These are phyloP conservation scores for Nemania sp. DNA, from an alignment of 2,329 filamentous ascomycete genomes.

Conservation along the genomic window DNA sequence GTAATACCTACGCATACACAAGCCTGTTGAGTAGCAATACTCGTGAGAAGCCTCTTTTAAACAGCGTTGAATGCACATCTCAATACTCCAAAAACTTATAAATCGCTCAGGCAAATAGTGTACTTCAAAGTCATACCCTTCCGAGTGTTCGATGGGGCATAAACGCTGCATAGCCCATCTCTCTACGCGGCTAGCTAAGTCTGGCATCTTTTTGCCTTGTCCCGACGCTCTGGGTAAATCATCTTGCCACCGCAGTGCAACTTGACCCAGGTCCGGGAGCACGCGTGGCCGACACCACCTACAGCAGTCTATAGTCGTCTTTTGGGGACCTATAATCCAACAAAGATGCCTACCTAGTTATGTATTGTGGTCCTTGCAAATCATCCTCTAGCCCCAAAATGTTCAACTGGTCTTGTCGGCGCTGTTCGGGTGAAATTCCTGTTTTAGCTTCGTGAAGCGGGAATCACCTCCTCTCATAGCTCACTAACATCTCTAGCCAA, in stretches of 20 bases:
- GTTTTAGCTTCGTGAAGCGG: slow-evolving; percentile 43
- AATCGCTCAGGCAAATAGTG: slow-evolving; percentile 3
- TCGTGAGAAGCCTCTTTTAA: slow-evolving; percentile 10
- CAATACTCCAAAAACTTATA: slow-evolving; percentile 2
- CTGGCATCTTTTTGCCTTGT: slow-evolving; percentile 20
- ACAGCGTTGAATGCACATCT: slow-evolving; percentile 6
- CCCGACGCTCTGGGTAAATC: slow-evolving; percentile 37
- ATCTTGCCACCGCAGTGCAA: slow-evolving; percentile 22
- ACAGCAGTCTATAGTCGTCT: not conserved
- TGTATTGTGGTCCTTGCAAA: not conserved
- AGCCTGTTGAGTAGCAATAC: slow-evolving; percentile 17
- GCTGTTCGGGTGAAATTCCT: slow-evolving; percentile 24
- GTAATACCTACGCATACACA: not conserved
- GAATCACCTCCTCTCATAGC: slow-evolving; percentile 35
- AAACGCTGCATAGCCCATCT: slow-evolving; percentile 1
- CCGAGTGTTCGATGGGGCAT: not conserved
- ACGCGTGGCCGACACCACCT: slow-evolving; percentile 16
- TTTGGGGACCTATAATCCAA: not conserved
- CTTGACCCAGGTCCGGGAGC: slow-evolving; percentile 4
- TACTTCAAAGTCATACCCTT: not conserved
- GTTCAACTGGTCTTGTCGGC: slow-evolving; percentile 8
- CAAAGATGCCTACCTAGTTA: not conserved
- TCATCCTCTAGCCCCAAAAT: slow-evolving; percentile 5
- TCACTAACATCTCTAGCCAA: slow-evolving; percentile 9
- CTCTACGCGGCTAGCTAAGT: slow-evolving; percentile 19